Evolutionary conservation across 2,329 filamentous ascomycete genomes (phyloP).

Genomic region (Monilinia fructicola): DNA sequence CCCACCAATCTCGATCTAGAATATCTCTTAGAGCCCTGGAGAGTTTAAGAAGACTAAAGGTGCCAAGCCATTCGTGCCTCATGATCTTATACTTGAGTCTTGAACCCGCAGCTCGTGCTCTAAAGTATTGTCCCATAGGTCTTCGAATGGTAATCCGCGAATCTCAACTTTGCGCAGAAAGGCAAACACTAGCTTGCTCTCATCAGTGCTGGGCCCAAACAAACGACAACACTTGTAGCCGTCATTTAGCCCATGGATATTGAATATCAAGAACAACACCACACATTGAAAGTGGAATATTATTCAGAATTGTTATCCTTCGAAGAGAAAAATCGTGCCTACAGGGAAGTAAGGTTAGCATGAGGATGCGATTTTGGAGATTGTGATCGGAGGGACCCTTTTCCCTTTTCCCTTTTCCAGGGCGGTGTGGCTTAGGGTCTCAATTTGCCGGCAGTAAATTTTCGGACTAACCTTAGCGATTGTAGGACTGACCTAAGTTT

Average conservation of each 20-base stretch:
- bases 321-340: background rate
- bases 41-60: background rate
- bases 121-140: background rate
- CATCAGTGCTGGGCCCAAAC: conserved; percentile 4
- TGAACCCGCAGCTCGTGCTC: background rate
- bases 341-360: background rate
- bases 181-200: background rate
- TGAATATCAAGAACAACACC: background rate
- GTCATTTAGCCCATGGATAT: background rate
- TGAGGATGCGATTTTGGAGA: background rate
- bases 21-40: background rate
- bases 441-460: conserved; percentile 1
- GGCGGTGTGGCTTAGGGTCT: background rate
- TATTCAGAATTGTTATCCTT: background rate
- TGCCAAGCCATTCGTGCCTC: background rate
- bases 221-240: conserved; percentile 20
- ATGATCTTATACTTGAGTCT: background rate
- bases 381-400: background rate
- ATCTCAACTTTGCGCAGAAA: background rate
- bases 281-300: background rate
- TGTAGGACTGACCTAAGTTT: background rate
- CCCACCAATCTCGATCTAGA: conserved; percentile 41
- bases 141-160: background rate
- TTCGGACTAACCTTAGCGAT: background rate
- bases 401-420: background rate